Evolutionary conservation across 306 rosid genomes (phyloP), one percentile per base, ranked within the genome.

Genomic region (Cucurbita argyrosperma): DNA sequence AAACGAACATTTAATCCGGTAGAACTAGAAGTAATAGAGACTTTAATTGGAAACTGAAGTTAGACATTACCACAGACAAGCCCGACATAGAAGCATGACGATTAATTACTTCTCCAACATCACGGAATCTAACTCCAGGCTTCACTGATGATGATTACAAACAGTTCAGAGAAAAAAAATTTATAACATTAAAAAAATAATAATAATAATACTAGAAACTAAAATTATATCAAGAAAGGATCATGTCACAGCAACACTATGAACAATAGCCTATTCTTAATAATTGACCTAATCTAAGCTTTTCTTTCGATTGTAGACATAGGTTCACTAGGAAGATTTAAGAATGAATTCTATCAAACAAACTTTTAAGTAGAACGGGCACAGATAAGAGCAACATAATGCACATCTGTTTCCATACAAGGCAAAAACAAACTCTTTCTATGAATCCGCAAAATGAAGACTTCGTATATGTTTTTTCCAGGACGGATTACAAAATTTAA

Each of bases 41-140:
- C 42, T 26, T 68, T 66, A 73, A 40, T 4, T 37, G 63, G 40
- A 83, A 46, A 68, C 13, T n/a, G 40, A 58, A 46, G 26, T 58
- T 65, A 53, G 13, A 57, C 61, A 81, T 83, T 90, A 94, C 99
- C 99, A 94, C 97, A 70, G 97, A 91, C 76, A 94, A 81, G 72
- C 97, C 92, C 0, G 90, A 87, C 96, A 91, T 84, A 10, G 87
- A 69, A 49, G 92, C 89, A 63, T 91, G 99, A 43, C 92, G 96
- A 82, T 81, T 94, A 69, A 91, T 71, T 80, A 94, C 92, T 82
- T 94, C 99, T 18, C 99, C 99, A 13, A 94, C 79, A 80, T 94
- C 99, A 30, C 97, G 99, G 76, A 94, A 94, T 73, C 97, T 86
- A 58, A 91, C 80, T 47, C 99, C 96, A 7, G 99, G 99, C 81